Percentiles rank a stretch among this genome's conserved stretches.
Evolutionary conservation across 306 rosid species (phyloP).

Genomic region (Prunus mira): DNA sequence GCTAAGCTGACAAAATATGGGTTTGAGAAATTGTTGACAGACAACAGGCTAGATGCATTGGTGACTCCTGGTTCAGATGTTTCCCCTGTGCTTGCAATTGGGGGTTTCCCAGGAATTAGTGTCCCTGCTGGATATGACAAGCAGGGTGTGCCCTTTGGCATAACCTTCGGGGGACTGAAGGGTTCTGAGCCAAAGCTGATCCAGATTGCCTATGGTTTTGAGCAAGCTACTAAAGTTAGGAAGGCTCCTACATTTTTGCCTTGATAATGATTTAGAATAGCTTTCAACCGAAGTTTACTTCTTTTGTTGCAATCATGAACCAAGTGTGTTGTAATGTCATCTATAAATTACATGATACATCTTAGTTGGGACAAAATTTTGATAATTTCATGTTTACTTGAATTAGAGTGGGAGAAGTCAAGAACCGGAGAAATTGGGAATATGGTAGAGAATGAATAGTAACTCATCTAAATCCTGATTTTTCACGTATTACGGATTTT

Average conservation of each 20-base stretch:
- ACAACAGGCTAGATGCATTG: constrained; percentile 44
- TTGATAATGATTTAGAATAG: background rate
- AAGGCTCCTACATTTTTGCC: constrained; percentile 28
- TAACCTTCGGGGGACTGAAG: constrained; percentile 43
- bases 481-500: too few species aligned
- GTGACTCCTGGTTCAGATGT: constrained; percentile 30
- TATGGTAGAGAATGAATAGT: too few species aligned
- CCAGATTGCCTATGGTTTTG: constrained; percentile 55
- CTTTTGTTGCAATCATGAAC: background rate
- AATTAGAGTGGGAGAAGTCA: too few species aligned
- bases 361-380: too few species aligned
- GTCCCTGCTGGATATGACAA: constrained; percentile 47
- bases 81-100: constrained; percentile 33
- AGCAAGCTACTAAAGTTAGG: constrained; percentile 48
- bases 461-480: too few species aligned
- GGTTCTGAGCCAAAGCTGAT: constrained; percentile 47
- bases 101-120: constrained; percentile 52
- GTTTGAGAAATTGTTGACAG: constrained; percentile 41
- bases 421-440: too few species aligned
- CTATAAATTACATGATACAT: background rate
- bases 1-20: constrained; percentile 28
- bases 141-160: constrained; percentile 41
- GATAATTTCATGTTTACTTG: too few species aligned
- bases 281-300: background rate
- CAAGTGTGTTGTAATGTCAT: background rate